Evolutionary conservation across 495 filamentous ascomycete species (phyloP), one percentile per base, ranked within the genome.

Genomic region (Penicillium coprophilum): DNA sequence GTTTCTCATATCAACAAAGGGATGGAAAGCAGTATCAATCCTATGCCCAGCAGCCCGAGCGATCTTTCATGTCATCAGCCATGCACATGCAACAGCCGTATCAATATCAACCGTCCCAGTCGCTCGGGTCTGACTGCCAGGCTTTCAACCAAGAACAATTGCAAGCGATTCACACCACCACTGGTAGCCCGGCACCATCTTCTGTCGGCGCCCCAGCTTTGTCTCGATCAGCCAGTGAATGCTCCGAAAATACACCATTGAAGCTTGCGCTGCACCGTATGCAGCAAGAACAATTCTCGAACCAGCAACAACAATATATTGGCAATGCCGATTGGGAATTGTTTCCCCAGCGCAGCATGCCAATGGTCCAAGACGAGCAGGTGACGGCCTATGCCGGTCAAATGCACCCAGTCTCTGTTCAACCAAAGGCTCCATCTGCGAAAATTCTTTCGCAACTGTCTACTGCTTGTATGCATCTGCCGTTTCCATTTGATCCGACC

Each of bases 391-490:
- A 67, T 47, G 46, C 59, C 31, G 49, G 58, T 28, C 50, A 69
- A 28, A 66, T 73, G 60, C 65, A 76, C 28, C 68, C 67, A 48
- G 58, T 73, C 48, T 74, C 74, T 59, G 63, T 72, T 62, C 73
- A 76, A 58, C 73, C 73, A 53, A 71, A 76, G 60, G 55, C 56
- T 45, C 61, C 63, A 36, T 66, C 63, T 17, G 63, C 65, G 12
- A 62, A 65, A 32, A 77, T 79, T 56, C 77, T 78, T 59, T 83
- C 85, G 38, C 71, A 77, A 57, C 90, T 84, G 28, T 87, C 83
- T 60, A 75, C 73, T 59, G 61, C 58, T 49, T 69, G 66, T 67
- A 62, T 50, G 63, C 12, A 11, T 20, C 17, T 21, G 6, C n/a
- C 8, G 8, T 3, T 24, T 17, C 15, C n/a, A 38, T 38, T 2